Evolutionary conservation across 2,329 filamentous ascomycete genomes (phyloP), one percentile per base, ranked within the genome.

Genomic region (Sporothrix euskadiensis): DNA sequence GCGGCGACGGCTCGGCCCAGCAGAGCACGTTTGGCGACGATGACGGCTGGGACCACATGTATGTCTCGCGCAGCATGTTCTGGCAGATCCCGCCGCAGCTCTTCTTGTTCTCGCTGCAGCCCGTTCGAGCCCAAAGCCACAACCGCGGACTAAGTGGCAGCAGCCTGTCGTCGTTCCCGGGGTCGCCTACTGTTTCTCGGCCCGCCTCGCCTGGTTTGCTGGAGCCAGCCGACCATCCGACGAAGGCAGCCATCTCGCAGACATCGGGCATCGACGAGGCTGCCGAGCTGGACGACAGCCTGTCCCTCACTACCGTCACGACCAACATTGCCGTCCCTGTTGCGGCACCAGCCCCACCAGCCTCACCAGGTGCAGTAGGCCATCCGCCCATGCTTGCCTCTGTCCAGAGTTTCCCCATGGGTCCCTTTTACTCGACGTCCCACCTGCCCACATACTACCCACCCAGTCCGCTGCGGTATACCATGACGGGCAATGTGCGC

Each of bases 381-480:
- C 79, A 79, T 9, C 83, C 84, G 0, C 81, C 81, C 30, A 79
- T 79, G 1, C 69, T 83, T 49, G 56, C 78, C 22, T 78, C 76
- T 35, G 77, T 77, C 8, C 81, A 83, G 1, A 82, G 81, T 19
- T 82, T 84, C 73, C 85, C 86, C 35, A 80, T 85, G 65, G 91
- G 92, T 0, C 94, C 93, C 0, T 97, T 95, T 81, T 90, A 89
- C 77, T 97, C 93, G 1, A 88, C 89, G 16, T 96, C 92, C 57
- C 93, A 97, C 80, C 85, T 98, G 2, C 94, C 95, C 1, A 97
- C 94, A 0, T 98, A 94, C 83, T 98, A 93, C 77, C 94, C 94
- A 1, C 94, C 94, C 0, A 86, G 91, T 1, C 93, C 96, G 0
- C 83, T 93, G 9, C 92, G 95, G 77, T 98, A 95, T 80, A 91